Conservation (phyloP, 148 eudicot genomes). For the Gaultheria prostrata region DNA sequence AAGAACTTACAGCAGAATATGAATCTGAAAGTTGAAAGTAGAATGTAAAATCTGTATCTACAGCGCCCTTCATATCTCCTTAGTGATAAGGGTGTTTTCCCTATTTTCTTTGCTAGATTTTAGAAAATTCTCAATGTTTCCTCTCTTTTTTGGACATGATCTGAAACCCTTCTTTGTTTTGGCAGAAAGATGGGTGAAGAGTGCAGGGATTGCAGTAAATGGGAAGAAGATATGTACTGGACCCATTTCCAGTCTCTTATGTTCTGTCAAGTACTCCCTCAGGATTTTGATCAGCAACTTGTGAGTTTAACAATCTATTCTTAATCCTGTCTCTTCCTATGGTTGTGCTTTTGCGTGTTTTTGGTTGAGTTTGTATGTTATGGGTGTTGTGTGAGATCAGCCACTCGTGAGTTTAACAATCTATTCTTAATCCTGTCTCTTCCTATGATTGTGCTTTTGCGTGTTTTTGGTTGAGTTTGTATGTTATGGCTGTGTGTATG, state of each 20-base stretch:
- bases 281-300: conserved; percentile 42
- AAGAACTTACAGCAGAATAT: no score
- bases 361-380: conserved; percentile 3
- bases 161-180: background rate
- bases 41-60: no score
- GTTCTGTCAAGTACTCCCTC: conserved; percentile 39
- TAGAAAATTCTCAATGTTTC: background rate
- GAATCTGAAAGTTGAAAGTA: no score
- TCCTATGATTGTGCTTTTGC: no score
- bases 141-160: background rate
- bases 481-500: background rate
- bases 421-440: background rate
- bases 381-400: conserved; percentile 14
- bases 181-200: conserved; percentile 30
- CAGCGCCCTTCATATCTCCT: background rate
- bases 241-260: conserved; percentile 37
- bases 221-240: conserved; percentile 49
- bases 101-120: background rate
- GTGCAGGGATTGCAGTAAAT: conserved; percentile 32
- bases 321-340: background rate
- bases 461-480: conserved; percentile 7
- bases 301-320: conserved; percentile 21
- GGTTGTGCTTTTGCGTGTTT: background rate
- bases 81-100: background rate
- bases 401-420: conserved; percentile 39